Base-by-base conservation (phyloP, 345 rosid species). In the Pugionium dolabratum region DNA sequence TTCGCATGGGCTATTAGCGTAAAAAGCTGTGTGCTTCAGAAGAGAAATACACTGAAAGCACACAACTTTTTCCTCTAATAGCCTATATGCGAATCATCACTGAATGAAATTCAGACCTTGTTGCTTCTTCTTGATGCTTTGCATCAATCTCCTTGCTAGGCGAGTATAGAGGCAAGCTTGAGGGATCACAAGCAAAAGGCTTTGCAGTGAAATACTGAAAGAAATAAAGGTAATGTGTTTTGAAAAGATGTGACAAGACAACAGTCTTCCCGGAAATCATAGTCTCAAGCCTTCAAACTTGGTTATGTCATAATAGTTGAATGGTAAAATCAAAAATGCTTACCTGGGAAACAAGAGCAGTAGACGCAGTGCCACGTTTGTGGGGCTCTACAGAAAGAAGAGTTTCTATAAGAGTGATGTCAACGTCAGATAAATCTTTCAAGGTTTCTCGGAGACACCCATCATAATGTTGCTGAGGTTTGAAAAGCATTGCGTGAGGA, bases 121-220 rank as follows among this genome's bases (percentile, higher is more conserved):
- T 81, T 58, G 83, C 76, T 30, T 86, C 95, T 74, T 90, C 94
- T 26, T 86, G 88, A 72, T 81, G 71, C 78, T 90, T 93, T 35
- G 96, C 99, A 59, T 93, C 99, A 32, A 93, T 86, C 83, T 88
- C 99, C 75, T 93, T 93, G 85, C 85, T 86, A 35, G 99, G 99
- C 26, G 96, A 89, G 75, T 88, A 90, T 56, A 78, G 72, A 26
- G 99, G 99, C 79, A 93, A 76, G 78, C 85, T 86, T 73, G 97
- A 88, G 11, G 97, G 92, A 54, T 93, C 97, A 79, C 96, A 90
- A 45, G 99, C 89, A 61, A 86, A 78, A 76, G 99, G 99, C 75
- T 78, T 81, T 54, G 84, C 62, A 30, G 80, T 79, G 70, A 93
- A 93, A 82, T 88, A 93, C 99, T 93, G 88, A 69, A 69, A 73